Percentiles rank a stretch among this genome's conserved stretches.
These are phyloP conservation scores for Trametes meyenii DNA, from an alignment of 768 basidiomycete genomes.

Conservation along the genomic window DNA sequence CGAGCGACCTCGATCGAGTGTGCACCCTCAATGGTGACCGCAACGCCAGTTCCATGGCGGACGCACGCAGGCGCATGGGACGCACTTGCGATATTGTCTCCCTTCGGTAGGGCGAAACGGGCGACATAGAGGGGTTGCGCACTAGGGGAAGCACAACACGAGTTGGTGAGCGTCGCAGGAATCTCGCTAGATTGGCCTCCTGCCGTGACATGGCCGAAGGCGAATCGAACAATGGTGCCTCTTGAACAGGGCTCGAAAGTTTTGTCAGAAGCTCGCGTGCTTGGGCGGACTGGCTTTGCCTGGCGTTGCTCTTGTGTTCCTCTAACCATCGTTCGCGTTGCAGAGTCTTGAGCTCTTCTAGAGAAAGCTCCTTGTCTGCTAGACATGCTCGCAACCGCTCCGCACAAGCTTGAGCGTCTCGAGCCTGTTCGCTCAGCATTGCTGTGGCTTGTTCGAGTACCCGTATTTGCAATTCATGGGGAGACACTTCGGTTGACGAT, in stretches of 20 bases:
- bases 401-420: slow-evolving; percentile 47
- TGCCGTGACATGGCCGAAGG: slow-evolving; percentile 3
- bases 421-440: slow-evolving; percentile 46
- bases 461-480: slow-evolving; percentile 50
- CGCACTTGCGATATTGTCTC: slow-evolving; percentile 22
- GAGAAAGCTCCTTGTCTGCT: slow-evolving; percentile 37
- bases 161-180: slow-evolving; percentile 22
- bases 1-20: slow-evolving; percentile 15
- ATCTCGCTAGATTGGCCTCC: slow-evolving; percentile 16
- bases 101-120: slow-evolving; percentile 1
- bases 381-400: slow-evolving; percentile 44
- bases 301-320: slow-evolving; percentile 45
- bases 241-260: slow-evolving; percentile 10
- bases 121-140: not conserved
- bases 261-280: slow-evolving; percentile 4
- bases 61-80: slow-evolving; percentile 18
- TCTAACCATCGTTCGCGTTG: slow-evolving; percentile 55
- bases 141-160: slow-evolving; percentile 6
- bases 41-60: slow-evolving; percentile 16
- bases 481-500: slow-evolving; percentile 39
- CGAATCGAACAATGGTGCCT: not conserved
- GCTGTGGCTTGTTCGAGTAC: slow-evolving; percentile 48
- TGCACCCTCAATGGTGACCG: slow-evolving; percentile 4
- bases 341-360: slow-evolving; percentile 39
- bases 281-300: slow-evolving; percentile 35